Conservation (phyloP, 1,284 basidiomycete genomes). For the Apiotrichum gracile region DNA sequence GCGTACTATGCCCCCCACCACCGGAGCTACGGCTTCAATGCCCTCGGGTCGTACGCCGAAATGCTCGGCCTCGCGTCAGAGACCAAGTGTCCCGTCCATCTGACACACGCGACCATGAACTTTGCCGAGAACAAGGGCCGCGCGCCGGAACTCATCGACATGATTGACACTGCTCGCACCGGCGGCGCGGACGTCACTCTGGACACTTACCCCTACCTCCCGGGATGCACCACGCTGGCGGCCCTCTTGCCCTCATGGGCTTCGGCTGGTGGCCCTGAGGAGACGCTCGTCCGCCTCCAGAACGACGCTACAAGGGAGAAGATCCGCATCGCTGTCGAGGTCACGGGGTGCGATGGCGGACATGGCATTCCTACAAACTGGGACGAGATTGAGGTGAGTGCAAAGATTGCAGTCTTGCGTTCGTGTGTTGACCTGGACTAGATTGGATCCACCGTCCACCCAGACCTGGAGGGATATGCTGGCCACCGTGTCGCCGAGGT, state of each 20-base stretch:
- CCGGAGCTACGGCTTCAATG: slow-evolving; percentile 38
- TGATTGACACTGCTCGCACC: slow-evolving; percentile 28
- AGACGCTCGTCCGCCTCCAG: slow-evolving; percentile 31
- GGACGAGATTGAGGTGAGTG: slow-evolving; percentile 37
- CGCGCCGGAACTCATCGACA: slow-evolving; percentile 29
- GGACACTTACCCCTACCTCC: slow-evolving; percentile 45
- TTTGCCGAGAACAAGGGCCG: slow-evolving; percentile 40
- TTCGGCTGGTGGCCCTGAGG: slow-evolving; percentile 32
- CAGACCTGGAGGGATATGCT: slow-evolving; percentile 17
- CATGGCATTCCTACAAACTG: slow-evolving; percentile 44
- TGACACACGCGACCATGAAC: slow-evolving; percentile 46
- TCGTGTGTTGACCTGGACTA: background rate
- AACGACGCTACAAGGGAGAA: slow-evolving; percentile 26
- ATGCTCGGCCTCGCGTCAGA: slow-evolving; percentile 35
- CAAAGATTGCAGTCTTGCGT: no score
- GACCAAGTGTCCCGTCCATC: slow-evolving; percentile 40
- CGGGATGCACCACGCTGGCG: slow-evolving; percentile 42
- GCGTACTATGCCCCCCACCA: slow-evolving; percentile 45
- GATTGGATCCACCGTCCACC: slow-evolving; percentile 32
- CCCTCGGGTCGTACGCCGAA: slow-evolving; percentile 38
- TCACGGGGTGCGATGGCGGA: slow-evolving; percentile 42
- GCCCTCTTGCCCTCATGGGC: slow-evolving; percentile 42
- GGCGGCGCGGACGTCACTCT: slow-evolving; percentile 35
- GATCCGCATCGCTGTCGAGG: slow-evolving; percentile 37
- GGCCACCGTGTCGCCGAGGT: slow-evolving; percentile 26